Evolutionary conservation across 192 early-diverging fungal genomes (phyloP).

Genomic region (Diversispora epigaea): DNA sequence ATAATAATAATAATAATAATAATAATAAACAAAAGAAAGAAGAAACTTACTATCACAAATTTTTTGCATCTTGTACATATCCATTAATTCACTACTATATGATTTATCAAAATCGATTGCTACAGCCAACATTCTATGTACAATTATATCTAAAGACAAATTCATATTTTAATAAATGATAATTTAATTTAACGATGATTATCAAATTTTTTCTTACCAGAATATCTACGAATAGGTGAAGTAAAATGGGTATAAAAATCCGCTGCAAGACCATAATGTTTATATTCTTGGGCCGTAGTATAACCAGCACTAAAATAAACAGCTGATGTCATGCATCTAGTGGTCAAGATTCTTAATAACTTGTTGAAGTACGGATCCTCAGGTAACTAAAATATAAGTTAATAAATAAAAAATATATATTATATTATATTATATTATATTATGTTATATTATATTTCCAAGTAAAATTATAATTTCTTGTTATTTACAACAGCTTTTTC

Average conservation of each 20-base stretch:
- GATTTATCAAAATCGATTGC: conserved; percentile 44
- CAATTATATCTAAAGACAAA: conserved; percentile 74
- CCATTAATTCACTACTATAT: conserved; percentile 73
- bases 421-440: background rate
- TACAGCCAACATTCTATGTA: conserved; percentile 81
- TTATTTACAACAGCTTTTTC: conserved; percentile 68
- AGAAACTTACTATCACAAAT: conserved; percentile 68
- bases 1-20: background rate
- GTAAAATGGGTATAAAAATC: conserved; percentile 99
- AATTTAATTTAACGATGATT: background rate
- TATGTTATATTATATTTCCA: background rate
- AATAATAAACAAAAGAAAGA: background rate
- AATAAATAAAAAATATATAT: conserved; percentile 29
- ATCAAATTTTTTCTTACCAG: conserved; percentile 46
- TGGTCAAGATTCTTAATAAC: conserved; percentile 87
- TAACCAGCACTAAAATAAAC: conserved; percentile 94
- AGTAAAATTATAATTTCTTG: background rate
- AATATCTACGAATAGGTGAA: conserved; percentile 98
- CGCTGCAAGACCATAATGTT: conserved; percentile 91
- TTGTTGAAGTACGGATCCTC: conserved; percentile 96
- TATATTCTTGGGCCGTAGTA: conserved; percentile 58
- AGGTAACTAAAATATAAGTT: conserved; percentile 52
- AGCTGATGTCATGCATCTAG: conserved; percentile 98
- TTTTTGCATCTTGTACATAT: conserved; percentile 80
- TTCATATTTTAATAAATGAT: background rate